Conservation (phyloP, 208 protist species). For the Leishmania amazonensis region DNA sequence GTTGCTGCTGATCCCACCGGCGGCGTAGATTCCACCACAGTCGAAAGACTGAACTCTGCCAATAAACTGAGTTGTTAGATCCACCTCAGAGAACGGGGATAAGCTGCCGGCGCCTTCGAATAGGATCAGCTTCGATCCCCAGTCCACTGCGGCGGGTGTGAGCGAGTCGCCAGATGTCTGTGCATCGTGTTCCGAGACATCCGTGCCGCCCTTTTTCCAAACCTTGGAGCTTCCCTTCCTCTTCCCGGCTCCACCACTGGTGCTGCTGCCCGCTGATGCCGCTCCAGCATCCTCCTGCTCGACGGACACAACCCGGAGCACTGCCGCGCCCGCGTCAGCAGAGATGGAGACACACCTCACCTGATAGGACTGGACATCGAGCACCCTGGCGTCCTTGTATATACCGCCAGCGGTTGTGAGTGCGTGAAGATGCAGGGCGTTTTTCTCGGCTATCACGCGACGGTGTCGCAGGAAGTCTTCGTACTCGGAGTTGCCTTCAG, state of each 20-base stretch:
- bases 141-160: neutral
- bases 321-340: neutral
- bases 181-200: neutral
- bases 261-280: neutral
- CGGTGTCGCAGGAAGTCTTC: slow-evolving; percentile 20
- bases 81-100: slow-evolving; percentile 43
- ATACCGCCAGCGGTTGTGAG: slow-evolving; percentile 25
- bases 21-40: slow-evolving; percentile 66
- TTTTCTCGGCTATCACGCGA: neutral
- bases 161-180: neutral
- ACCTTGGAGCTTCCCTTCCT: neutral
- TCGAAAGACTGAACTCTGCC: slow-evolving; percentile 54
- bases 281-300: slow-evolving; percentile 32
- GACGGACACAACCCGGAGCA: slow-evolving; percentile 50
- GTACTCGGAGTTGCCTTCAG: slow-evolving; percentile 16
- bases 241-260: neutral
- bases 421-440: slow-evolving; percentile 63
- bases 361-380: slow-evolving; percentile 46
- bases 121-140: slow-evolving; percentile 57
- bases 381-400: slow-evolving; percentile 33
- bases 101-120: slow-evolving; percentile 48
- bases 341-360: slow-evolving; percentile 26
- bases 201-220: slow-evolving; percentile 1
- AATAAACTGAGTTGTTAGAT: slow-evolving; percentile 50
- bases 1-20: slow-evolving; percentile 1